Conservation (phyloP, 371 early-diverging fungal genomes). For the Gilbertella persicaria region DNA sequence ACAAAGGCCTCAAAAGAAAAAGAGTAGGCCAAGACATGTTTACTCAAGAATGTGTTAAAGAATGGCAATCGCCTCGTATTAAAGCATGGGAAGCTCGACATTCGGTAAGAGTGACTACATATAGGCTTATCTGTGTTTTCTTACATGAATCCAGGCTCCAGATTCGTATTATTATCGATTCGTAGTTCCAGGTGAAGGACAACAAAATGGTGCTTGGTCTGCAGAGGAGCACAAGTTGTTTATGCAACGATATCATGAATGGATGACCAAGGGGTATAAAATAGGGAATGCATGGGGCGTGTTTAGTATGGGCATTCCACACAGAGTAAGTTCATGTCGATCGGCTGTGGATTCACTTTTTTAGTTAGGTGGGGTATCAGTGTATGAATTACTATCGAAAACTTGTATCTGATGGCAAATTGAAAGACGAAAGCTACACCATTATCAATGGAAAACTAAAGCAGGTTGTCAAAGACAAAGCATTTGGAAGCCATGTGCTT, state of each 20-base stretch:
- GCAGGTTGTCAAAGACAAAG: conserved; percentile 42
- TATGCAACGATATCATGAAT: conserved; percentile 58
- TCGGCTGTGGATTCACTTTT: neutral
- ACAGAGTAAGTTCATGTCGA: conserved; percentile 35
- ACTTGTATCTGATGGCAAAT: conserved; percentile 45
- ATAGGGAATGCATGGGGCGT: conserved; percentile 65
- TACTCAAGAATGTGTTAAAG: conserved; percentile 49
- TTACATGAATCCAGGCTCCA: conserved; percentile 33
- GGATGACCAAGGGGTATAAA: conserved; percentile 49
- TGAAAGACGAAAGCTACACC: conserved; percentile 54
- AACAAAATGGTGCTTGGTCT: conserved; percentile 60
- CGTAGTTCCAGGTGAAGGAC: conserved; percentile 60
- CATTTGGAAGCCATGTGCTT: conserved; percentile 38
- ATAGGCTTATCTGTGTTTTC: neutral
- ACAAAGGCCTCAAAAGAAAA: conserved; percentile 15
- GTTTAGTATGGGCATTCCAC: conserved; percentile 58
- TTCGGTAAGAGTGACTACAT: conserved; percentile 22
- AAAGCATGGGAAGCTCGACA: conserved; percentile 61
- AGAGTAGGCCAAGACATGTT: conserved; percentile 56
- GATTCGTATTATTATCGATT: conserved; percentile 78
- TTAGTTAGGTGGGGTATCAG: conserved; percentile 58
- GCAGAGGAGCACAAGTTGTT: conserved; percentile 49
- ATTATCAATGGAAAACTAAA: conserved; percentile 57
- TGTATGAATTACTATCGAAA: conserved; percentile 66
- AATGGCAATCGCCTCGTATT: conserved; percentile 62